Conservation (phyloP, 2,329 filamentous ascomycete species). For the Chaetomium sp. region DNA sequence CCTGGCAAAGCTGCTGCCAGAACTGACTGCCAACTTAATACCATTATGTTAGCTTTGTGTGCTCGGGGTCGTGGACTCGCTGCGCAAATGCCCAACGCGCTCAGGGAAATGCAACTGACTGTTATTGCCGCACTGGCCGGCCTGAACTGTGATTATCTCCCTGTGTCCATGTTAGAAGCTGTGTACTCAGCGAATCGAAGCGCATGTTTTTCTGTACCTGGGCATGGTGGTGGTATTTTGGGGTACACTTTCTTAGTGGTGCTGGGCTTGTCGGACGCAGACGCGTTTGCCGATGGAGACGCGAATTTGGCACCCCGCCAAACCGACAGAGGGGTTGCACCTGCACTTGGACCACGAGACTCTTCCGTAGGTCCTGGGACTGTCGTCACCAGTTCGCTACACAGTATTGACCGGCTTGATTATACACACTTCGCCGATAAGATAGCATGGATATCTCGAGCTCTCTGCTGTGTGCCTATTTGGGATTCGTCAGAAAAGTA, state of each 20-base stretch:
- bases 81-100: neutral
- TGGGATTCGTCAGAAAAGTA: neutral
- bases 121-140: conserved; percentile 99
- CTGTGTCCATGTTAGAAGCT: conserved; percentile 49
- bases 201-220: conserved; percentile 34
- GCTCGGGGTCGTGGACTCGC: conserved; percentile 38
- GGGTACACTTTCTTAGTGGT: conserved; percentile 12
- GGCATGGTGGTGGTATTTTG: conserved; percentile 40
- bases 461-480: neutral
- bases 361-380: too few relatives aligned
- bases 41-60: conserved; percentile 8
- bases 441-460: neutral
- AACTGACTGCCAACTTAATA: conserved; percentile 87
- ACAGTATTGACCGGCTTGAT: neutral
- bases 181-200: neutral
- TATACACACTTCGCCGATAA: neutral
- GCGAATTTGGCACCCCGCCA: conserved; percentile 33
- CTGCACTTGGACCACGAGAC: neutral
- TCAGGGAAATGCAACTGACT: conserved; percentile 61
- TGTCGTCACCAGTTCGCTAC: neutral
- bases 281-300: conserved; percentile 32
- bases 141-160: conserved; percentile 99
- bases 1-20: conserved; percentile 97
- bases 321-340: conserved; percentile 19
- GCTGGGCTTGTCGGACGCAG: conserved; percentile 10